Conservation (phyloP, 441 rosid genomes). For the Pelargonium myrrhifolium region DNA sequence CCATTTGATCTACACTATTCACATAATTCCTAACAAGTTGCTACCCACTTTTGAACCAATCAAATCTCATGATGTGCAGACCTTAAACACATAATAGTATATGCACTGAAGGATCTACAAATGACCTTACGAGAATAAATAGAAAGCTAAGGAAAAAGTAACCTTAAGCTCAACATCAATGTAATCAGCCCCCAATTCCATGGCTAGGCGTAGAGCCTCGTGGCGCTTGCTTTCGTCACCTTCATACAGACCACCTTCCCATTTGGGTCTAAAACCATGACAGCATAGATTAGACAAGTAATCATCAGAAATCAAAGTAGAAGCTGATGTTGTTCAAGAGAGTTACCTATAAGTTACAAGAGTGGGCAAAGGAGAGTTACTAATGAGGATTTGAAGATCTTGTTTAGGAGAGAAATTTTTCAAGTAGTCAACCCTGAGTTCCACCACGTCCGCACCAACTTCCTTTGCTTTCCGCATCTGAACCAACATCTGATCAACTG, state of each 20-base stretch:
- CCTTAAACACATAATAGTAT: too few relatives aligned
- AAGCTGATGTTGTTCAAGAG: background rate
- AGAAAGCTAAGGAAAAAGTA: background rate
- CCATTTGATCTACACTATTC: too few relatives aligned
- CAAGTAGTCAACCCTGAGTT: constrained; percentile 37
- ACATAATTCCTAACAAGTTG: too few relatives aligned
- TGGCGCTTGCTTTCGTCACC: constrained; percentile 42
- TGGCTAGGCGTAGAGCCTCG: constrained; percentile 39
- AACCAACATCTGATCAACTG: constrained; percentile 36
- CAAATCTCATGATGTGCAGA: too few relatives aligned
- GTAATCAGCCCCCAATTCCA: constrained; percentile 49
- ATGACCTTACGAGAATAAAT: background rate
- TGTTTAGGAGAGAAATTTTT: constrained; percentile 32
- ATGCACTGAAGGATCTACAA: too few relatives aligned
- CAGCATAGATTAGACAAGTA: background rate
- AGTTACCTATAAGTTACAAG: constrained; percentile 47
- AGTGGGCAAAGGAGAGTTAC: constrained; percentile 44
- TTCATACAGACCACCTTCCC: constrained; percentile 59
- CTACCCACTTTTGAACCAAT: too few relatives aligned
- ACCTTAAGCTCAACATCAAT: constrained; percentile 58
- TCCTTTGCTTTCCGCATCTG: constrained; percentile 38
- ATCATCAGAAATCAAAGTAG: background rate
- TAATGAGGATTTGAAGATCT: constrained; percentile 35
- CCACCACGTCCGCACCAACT: constrained; percentile 42
- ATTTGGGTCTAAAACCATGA: constrained; percentile 33